Conservation (phyloP, 176 grass and related monocot species). For the Guadua angustifolia region DNA sequence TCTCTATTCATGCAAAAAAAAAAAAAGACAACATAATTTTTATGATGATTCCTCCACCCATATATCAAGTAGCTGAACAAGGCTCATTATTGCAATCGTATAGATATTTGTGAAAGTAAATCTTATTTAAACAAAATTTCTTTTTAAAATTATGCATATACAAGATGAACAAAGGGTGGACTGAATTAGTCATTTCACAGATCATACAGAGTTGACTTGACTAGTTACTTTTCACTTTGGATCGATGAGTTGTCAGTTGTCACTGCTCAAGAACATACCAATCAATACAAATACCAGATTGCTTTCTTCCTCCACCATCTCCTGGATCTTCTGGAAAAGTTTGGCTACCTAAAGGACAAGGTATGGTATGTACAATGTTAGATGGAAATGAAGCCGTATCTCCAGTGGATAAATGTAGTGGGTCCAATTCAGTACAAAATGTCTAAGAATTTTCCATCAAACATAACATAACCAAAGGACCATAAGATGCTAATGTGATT, state of each 20-base stretch:
- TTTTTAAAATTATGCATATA: neutral
- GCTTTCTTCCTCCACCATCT: conserved; percentile 99
- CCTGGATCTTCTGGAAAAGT: conserved; percentile 99
- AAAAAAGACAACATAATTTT: conserved; percentile 9
- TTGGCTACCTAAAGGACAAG: conserved; percentile 75
- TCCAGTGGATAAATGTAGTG: conserved; percentile 5
- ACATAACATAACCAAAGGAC: neutral
- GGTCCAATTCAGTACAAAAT: neutral
- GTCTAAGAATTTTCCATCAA: neutral
- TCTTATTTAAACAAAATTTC: neutral
- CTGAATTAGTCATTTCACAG: conserved; percentile 13
- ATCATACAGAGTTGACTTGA: neutral
- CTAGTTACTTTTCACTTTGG: neutral
- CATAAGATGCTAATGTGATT: conserved; percentile 4
- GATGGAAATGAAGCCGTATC: conserved; percentile 22
- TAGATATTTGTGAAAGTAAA: neutral
- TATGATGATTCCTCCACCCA: conserved; percentile 14
- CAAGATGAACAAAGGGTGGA: conserved; percentile 22
- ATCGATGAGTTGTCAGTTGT: neutral
- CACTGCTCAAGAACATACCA: conserved; percentile 57
- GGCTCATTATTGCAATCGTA: conserved; percentile 17
- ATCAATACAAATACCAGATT: conserved; percentile 97
- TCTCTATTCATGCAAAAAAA: conserved; percentile 14
- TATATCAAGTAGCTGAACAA: neutral
- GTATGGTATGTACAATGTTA: conserved; percentile 30